phyloP scores from a whole-genome alignment of 257 asterid genomes.

The Eustoma russellianum region DNA sequence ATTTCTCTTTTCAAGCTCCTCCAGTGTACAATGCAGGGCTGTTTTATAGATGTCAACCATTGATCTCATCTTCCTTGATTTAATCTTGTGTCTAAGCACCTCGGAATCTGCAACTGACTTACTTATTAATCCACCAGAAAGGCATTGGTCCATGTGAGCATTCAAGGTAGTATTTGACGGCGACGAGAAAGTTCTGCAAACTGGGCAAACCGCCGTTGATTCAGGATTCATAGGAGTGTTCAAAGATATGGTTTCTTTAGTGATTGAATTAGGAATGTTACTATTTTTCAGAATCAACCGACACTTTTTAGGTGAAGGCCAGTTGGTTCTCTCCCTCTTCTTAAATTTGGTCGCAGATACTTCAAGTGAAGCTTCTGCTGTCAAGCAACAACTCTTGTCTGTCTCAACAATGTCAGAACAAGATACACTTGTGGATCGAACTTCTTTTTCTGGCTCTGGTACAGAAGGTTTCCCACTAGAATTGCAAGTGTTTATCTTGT shows the following conservation, averaged over 20 bases:
- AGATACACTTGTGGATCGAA: slow-evolving; percentile 30
- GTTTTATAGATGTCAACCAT: slow-evolving; percentile 73
- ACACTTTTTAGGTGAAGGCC: slow-evolving; percentile 49
- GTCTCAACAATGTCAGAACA: slow-evolving; percentile 30
- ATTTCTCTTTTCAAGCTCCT: slow-evolving; percentile 87
- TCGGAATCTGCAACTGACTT: slow-evolving; percentile 35
- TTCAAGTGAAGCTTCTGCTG: slow-evolving; percentile 23
- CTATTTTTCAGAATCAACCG: slow-evolving; percentile 41
- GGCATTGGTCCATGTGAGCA: slow-evolving; percentile 96
- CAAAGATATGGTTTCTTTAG: slow-evolving; percentile 30
- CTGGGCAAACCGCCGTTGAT: slow-evolving; percentile 90
- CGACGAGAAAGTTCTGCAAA: slow-evolving; percentile 85
- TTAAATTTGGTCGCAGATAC: slow-evolving; percentile 17
- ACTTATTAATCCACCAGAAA: slow-evolving; percentile 51
- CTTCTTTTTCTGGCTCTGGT: slow-evolving; percentile 28
- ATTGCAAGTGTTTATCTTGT: slow-evolving; percentile 17
- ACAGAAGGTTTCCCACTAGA: slow-evolving; percentile 25
- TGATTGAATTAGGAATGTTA: slow-evolving; percentile 24
- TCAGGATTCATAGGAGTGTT: slow-evolving; percentile 40
- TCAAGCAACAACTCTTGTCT: slow-evolving; percentile 19
- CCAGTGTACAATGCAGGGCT: slow-evolving; percentile 59
- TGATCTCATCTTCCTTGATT: slow-evolving; percentile 55
- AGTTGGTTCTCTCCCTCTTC: slow-evolving; percentile 22
- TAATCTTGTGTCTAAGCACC: slow-evolving; percentile 60
- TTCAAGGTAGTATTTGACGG: slow-evolving; percentile 93